Percentiles rank a stretch among this genome's conserved stretches.
Evolutionary conservation across 1,139 yeast species (phyloP).

Genomic region (Saccharomyces hybrid): DNA sequence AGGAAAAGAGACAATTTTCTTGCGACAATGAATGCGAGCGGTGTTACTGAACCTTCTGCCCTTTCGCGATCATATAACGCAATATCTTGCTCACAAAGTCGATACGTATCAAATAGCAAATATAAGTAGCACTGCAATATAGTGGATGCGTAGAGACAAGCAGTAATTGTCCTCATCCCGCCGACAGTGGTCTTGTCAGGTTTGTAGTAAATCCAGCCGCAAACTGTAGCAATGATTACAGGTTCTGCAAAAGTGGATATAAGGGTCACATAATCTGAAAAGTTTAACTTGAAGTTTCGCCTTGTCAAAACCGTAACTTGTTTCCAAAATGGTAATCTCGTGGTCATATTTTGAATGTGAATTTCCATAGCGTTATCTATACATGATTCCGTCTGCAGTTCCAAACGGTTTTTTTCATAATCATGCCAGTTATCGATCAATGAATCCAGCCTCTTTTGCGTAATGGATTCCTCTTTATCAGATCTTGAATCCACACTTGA

Average conservation of each 20-base stretch:
- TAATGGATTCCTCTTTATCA: constrained; percentile 35
- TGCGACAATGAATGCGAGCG: constrained; percentile 54
- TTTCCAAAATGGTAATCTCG: constrained; percentile 35
- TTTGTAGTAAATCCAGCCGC: constrained; percentile 72
- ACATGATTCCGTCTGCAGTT: not conserved
- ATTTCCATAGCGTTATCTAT: constrained; percentile 7
- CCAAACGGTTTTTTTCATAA: constrained; percentile 13
- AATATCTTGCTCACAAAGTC: constrained; percentile 65
- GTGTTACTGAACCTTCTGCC: constrained; percentile 54
- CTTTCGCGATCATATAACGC: constrained; percentile 66
- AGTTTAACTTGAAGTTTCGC: constrained; percentile 48
- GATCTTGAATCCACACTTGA: constrained; percentile 57
- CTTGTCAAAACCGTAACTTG: constrained; percentile 52
- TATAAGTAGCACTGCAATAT: constrained; percentile 66
- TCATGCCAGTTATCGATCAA: constrained; percentile 48
- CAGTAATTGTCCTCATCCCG: constrained; percentile 61
- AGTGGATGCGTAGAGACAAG: constrained; percentile 55
- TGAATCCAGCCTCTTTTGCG: constrained; percentile 39
- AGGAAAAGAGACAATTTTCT: constrained; percentile 59
- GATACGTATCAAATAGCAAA: constrained; percentile 62
- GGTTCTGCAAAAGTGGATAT: constrained; percentile 50
- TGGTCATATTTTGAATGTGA: constrained; percentile 19
- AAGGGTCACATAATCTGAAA: constrained; percentile 54
- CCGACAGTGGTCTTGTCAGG: constrained; percentile 50
- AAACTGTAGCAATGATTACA: constrained; percentile 47